These are phyloP conservation scores for Silene latifolia DNA, from an alignment of 148 eudicot species.

Conservation along the genomic window DNA sequence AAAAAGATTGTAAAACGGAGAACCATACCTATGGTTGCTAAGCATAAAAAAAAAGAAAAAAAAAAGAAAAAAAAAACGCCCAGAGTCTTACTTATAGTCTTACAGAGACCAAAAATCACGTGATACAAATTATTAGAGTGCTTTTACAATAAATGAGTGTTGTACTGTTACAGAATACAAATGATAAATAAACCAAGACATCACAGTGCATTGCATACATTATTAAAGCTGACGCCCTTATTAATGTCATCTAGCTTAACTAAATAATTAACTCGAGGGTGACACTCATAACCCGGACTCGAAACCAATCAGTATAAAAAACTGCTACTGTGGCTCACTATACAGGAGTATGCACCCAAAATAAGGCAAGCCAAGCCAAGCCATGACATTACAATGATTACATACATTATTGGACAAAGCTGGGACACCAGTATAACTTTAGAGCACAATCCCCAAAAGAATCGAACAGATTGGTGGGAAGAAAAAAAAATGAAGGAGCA, in stretches of 20 bases:
- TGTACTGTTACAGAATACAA: background rate
- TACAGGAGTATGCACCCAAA: background rate
- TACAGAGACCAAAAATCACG: background rate
- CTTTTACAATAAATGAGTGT: background rate
- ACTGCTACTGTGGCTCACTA: background rate
- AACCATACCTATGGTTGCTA: too few relatives aligned
- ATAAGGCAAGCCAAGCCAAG: constrained; percentile 17
- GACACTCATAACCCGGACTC: background rate
- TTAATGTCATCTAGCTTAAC: background rate
- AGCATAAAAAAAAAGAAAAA: too few relatives aligned
- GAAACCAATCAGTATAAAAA: background rate
- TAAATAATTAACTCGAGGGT: too few relatives aligned
- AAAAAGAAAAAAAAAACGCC: too few relatives aligned
- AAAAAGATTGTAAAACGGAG: too few relatives aligned
- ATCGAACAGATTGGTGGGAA: constrained; percentile 5
- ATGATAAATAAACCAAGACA: background rate
- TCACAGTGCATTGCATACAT: background rate
- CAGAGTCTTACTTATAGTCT: too few relatives aligned
- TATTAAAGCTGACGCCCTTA: background rate
- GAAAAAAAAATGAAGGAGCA: background rate
- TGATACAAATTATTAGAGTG: background rate
- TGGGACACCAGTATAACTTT: constrained; percentile 11
- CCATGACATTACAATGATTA: constrained; percentile 9
- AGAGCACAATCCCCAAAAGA: constrained; percentile 24
- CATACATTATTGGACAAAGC: constrained; percentile 24